phyloP scores from a whole-genome alignment of 352 stramenopile species.

The Halophytophthora batemanensis region DNA sequence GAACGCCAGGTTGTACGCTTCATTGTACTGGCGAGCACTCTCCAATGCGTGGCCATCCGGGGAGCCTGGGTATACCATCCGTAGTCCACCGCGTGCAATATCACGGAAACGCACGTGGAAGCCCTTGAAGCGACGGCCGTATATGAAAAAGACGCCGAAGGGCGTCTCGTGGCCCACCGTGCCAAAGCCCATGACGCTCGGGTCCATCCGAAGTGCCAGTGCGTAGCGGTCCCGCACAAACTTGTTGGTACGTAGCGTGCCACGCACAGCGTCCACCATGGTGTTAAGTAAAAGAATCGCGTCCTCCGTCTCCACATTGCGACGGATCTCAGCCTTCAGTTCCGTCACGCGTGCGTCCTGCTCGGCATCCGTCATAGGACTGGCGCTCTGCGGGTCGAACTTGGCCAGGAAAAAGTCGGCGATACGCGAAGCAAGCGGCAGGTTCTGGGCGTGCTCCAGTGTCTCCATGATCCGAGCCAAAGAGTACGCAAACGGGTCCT shows the following conservation, averaged over 20 bases:
- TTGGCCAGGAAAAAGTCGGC: slow-evolving; percentile 95
- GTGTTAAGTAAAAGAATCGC: slow-evolving; percentile 71
- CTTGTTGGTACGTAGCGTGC: slow-evolving; percentile 84
- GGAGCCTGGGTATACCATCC: slow-evolving; percentile 86
- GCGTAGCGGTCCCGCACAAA: slow-evolving; percentile 79
- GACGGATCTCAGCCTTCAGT: slow-evolving; percentile 71
- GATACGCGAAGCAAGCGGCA: slow-evolving; percentile 89
- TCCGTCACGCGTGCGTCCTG: slow-evolving; percentile 43
- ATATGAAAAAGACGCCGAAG: slow-evolving; percentile 94
- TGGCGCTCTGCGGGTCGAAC: slow-evolving; percentile 54
- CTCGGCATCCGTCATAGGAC: slow-evolving; percentile 38
- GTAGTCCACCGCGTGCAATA: slow-evolving; percentile 95
- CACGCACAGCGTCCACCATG: slow-evolving; percentile 74
- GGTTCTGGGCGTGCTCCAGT: slow-evolving; percentile 88
- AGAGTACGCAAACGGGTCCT: slow-evolving; percentile 93
- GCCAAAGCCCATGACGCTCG: slow-evolving; percentile 67
- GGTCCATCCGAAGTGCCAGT: slow-evolving; percentile 70
- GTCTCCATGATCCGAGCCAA: slow-evolving; percentile 93
- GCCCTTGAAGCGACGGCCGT: slow-evolving; percentile 95
- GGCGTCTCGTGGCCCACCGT: slow-evolving; percentile 85
- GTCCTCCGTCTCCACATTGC: slow-evolving; percentile 72
- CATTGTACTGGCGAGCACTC: slow-evolving; percentile 93
- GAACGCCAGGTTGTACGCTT: slow-evolving; percentile 95
- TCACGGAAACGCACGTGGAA: slow-evolving; percentile 98
- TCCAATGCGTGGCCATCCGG: slow-evolving; percentile 90